Evolutionary conservation across 2,329 filamentous ascomycete species (phyloP).

Genomic region (Fusarium lateritium): DNA sequence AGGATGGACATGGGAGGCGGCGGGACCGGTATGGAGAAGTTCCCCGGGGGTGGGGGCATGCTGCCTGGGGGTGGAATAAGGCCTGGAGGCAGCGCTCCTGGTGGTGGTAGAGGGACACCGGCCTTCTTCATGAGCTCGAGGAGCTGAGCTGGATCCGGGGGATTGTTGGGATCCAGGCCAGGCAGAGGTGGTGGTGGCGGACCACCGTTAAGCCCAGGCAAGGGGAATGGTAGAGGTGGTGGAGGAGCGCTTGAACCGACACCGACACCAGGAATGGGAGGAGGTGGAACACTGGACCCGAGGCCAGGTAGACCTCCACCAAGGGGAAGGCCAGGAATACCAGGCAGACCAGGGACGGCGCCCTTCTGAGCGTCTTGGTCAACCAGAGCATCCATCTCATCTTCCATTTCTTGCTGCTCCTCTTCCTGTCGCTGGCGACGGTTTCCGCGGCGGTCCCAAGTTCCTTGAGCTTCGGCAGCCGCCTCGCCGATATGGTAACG

Average conservation of each 20-base stretch:
- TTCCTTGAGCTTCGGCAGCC: conserved; percentile 94
- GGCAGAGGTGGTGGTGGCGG: conserved; percentile 66
- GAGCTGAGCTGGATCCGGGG: conserved; percentile 72
- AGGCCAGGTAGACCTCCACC: conserved; percentile 59
- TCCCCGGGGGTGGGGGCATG: conserved; percentile 54
- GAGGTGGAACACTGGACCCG: conserved; percentile 60
- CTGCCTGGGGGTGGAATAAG: conserved; percentile 60
- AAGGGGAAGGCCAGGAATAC: conserved; percentile 72
- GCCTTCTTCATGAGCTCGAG: conserved; percentile 77
- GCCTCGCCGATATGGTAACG: conserved; percentile 96
- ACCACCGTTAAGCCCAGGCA: conserved; percentile 64
- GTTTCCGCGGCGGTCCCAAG: conserved; percentile 86
- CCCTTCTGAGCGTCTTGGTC: conserved; percentile 82
- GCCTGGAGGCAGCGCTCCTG: conserved; percentile 61
- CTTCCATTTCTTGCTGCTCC: conserved; percentile 93
- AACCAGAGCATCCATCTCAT: conserved; percentile 91
- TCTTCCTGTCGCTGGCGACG: conserved; percentile 88
- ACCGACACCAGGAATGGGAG: conserved; percentile 67
- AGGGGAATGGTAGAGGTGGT: conserved; percentile 68
- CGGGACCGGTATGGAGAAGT: conserved; percentile 54
- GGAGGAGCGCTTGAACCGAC: conserved; percentile 57
- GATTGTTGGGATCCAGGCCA: conserved; percentile 71
- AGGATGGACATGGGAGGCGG: conserved; percentile 58
- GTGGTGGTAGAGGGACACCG: conserved; percentile 72
- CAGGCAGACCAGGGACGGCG: conserved; percentile 59